A percentile compares a stretch with the other conserved stretches of the same genome.
Evolutionary conservation across 257 asterid species (phyloP).

Genomic region (Gentiana dahurica): DNA sequence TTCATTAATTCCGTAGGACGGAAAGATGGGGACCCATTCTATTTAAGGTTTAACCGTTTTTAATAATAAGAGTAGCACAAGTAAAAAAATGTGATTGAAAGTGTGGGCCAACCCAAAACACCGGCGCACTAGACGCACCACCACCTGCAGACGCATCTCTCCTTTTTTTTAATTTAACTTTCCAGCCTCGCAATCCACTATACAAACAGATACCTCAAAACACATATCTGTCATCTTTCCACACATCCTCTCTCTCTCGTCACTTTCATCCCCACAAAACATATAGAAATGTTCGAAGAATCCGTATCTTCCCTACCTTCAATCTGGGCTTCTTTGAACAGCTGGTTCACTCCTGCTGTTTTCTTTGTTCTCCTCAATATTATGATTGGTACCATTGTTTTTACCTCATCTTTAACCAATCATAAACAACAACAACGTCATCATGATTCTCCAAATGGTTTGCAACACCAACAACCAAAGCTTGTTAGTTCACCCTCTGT

Average conservation of each 20-base stretch:
- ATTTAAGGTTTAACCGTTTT: too few relatives aligned
- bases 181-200: slow-evolving; percentile 16
- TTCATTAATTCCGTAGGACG: too few relatives aligned
- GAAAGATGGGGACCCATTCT: too few relatives aligned
- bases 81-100: too few relatives aligned
- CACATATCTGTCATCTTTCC: slow-evolving; percentile 1
- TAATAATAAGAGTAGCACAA: too few relatives aligned
- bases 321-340: slow-evolving; percentile 69
- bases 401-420: slow-evolving; percentile 47
- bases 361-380: slow-evolving; percentile 70
- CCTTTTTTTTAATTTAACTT: slow-evolving; percentile 1
- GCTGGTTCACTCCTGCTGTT: slow-evolving; percentile 84
- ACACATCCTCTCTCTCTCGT: slow-evolving; percentile 6
- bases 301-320: slow-evolving; percentile 56
- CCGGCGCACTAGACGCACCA: too few relatives aligned
- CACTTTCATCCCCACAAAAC: slow-evolving; percentile 4
- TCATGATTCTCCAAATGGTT: slow-evolving; percentile 9
- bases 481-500: slow-evolving; percentile 44
- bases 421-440: slow-evolving; percentile 29
- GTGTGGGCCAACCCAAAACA: too few relatives aligned
- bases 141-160: not conserved
- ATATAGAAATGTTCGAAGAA: slow-evolving; percentile 47
- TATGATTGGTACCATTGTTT: slow-evolving; percentile 67
- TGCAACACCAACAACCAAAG: slow-evolving; percentile 10
- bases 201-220: not conserved